Base-by-base conservation (phyloP, 1,284 basidiomycete species). In the Ceratobasidium sp. region DNA sequence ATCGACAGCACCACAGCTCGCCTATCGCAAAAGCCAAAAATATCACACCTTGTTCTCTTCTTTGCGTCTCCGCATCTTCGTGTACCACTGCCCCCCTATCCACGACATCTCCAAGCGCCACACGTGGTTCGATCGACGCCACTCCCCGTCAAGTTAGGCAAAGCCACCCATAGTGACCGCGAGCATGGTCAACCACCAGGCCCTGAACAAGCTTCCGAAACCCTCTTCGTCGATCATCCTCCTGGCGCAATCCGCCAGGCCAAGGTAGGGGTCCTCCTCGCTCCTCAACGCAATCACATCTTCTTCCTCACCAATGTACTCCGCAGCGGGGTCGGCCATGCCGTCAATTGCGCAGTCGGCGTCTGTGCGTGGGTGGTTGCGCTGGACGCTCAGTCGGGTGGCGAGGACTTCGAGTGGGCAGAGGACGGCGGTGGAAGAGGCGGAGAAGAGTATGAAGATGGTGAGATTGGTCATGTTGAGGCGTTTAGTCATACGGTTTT, bases 141-240 rank as follows among this genome's bases (percentile, higher is more conserved):
- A 28, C 23, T 46, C 44, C 7, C 44, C 44, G 44, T 46, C 15
- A 33, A 26, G 13, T 6, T 17, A 17, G 15, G 59, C 26, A 61
- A 17, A 61, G 26, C 33, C 59, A 28, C 33, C 91, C 46, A 84
- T 84, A 62, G 93, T 83, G 48, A 90, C 90, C 50, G 90, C 91
- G 59, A 95, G 81, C 82, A 93, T 86, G 1, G 95, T 96, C 80
- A 95, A 85, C 93, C 94, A 96, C 94, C 94, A 96, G 4, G 93
- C 95, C 61, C 95, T 90, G 83, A 94, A 96, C 78, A 97, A 85
- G 4, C 93, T 89, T 79, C 84, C 84, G 86, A 89, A 90, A 0
- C 95, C 95, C 84, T 97, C 95, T 84, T 97, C 95, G 69, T 93
- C 88, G n/a, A 93, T 84, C 56, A 96, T 94, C 81, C 91, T 89